A percentile compares a stretch with the other conserved stretches of the same genome.
phyloP scores from a whole-genome alignment of 73 alveolate genomes.

The Paramecium primaurelia region DNA sequence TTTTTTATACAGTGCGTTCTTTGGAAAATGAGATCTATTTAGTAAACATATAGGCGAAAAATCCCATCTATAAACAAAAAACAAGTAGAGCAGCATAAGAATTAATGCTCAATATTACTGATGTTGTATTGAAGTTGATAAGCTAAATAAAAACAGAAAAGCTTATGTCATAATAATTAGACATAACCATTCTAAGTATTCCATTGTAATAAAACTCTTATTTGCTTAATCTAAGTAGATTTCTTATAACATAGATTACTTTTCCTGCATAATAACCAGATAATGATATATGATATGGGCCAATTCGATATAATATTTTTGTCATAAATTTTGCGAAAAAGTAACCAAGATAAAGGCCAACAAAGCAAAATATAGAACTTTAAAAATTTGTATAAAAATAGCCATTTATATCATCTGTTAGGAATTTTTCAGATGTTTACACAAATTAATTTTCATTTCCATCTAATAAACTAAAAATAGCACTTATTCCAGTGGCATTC shows the following conservation, averaged over 20 bases:
- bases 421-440: not conserved
- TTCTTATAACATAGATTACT: not conserved
- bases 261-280: not conserved
- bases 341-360: not conserved
- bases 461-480: not conserved
- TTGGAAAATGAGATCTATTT: not conserved
- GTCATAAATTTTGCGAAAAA: not conserved
- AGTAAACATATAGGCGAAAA: not conserved
- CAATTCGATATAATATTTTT: not conserved
- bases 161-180: not conserved
- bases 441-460: not conserved
- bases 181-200: not conserved
- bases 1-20: not conserved
- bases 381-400: not conserved
- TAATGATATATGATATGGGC: not conserved
- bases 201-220: not conserved
- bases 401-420: not conserved
- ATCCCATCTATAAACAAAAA: not conserved
- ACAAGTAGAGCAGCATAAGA: not conserved
- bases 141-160: not conserved
- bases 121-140: not conserved
- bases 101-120: not conserved
- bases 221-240: not conserved
- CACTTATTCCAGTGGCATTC: not conserved
- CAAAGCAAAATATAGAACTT: not conserved